Base-by-base conservation (phyloP, 768 basidiomycete genomes). In the Daedaleopsis sinensis region DNA sequence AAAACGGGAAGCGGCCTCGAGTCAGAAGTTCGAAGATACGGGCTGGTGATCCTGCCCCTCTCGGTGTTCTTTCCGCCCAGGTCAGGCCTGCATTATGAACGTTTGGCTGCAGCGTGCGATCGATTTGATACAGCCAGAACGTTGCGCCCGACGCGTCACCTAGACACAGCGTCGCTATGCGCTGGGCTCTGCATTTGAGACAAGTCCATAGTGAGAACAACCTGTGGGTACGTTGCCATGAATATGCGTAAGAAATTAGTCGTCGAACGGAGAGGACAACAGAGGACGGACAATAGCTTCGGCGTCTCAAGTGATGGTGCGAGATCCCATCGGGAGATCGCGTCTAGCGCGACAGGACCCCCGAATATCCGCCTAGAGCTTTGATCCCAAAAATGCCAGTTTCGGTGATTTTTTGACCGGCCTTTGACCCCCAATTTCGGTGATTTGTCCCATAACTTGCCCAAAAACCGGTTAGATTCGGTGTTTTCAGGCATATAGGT, bases 1-100 rank as follows among this genome's bases (percentile, higher is more conserved):
- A 64, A 64, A 58, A 46, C 48, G 4, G 42, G 62, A 59, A 59
- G 58, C 62, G 55, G 58, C 49, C 42, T 49, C 55, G 59, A 48
- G 54, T 52, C 55, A 57, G 61, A 56, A 56, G 62, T 52, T 64
- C 62, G 55, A 64, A 58, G 58, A 64, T 64, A 59, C 58, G 57
- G 51, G 62, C 62, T 52, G 58, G 49, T 64, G 62, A 64, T 64
- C 62, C 62, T 64, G 62, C 62, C 62, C 58, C 42, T 64, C 46
- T 63, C 43, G 27, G 60, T 57, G 55, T 61, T 48, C 61, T 56
- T 44, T 47, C 59, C 43, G 44, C 61, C 48, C 55, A 62, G 57
- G 38, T 55, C 61, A 62, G 36, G 19, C 32, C 35, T 44, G 55
- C 51, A 37, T 46, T 62, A 62, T 62, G 61, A 57, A 62, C 50